Percentiles rank a stretch among this genome's conserved stretches.
Conservation (phyloP, 768 basidiomycete species). For the Phaeolepiota aurea region DNA sequence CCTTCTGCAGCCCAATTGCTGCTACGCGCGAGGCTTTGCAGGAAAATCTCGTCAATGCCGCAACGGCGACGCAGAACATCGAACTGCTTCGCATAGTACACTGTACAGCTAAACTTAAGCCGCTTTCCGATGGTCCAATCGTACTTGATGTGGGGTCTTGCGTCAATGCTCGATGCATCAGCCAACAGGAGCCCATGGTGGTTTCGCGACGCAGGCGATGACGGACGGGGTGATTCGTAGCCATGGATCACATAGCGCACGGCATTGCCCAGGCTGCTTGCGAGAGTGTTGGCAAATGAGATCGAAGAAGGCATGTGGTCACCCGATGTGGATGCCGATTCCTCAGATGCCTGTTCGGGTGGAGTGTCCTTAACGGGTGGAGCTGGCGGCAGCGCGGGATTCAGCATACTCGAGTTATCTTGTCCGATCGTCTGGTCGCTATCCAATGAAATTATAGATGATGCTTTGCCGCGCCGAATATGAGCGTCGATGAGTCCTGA, state of each 20-base stretch:
- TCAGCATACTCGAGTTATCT: slow-evolving; percentile 6
- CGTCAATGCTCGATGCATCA: slow-evolving; percentile 43
- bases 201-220: slow-evolving; percentile 26
- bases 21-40: slow-evolving; percentile 52
- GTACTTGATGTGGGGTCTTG: slow-evolving; percentile 76
- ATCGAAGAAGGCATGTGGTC: slow-evolving; percentile 19
- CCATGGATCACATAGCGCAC: slow-evolving; percentile 48
- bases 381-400: slow-evolving; percentile 13
- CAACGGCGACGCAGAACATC: slow-evolving; percentile 58
- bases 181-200: slow-evolving; percentile 43
- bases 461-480: slow-evolving; percentile 14
- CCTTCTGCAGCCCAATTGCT: slow-evolving; percentile 69
- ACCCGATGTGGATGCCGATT: slow-evolving; percentile 1
- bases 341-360: background rate
- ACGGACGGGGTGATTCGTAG: slow-evolving; percentile 21
- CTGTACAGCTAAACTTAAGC: slow-evolving; percentile 72
- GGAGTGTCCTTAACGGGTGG: slow-evolving; percentile 13
- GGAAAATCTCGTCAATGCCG: slow-evolving; percentile 52
- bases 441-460: slow-evolving; percentile 29
- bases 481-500: slow-evolving; percentile 20
- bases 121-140: slow-evolving; percentile 72
- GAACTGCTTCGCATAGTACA: slow-evolving; percentile 79
- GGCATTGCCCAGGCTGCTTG: slow-evolving; percentile 47
- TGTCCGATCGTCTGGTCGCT: slow-evolving; percentile 30
- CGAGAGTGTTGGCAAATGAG: slow-evolving; percentile 36